phyloP scores from a whole-genome alignment of 345 rosid genomes.

The Sisymbrium altissimum region DNA sequence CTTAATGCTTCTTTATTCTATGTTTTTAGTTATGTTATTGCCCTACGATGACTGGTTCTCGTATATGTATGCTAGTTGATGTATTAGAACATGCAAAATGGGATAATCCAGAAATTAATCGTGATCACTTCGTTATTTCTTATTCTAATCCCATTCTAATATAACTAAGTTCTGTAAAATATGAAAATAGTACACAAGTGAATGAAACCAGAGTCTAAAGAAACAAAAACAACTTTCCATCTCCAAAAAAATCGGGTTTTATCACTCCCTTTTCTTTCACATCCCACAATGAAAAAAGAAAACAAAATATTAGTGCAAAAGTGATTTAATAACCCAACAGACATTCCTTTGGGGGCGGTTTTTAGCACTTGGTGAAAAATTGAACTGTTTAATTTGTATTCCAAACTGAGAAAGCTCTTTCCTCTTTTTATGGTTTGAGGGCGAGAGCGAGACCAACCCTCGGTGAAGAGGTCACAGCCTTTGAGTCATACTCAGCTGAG shows the following conservation, averaged over 20 bases:
- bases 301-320: background rate
- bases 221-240: background rate
- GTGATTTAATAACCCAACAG: slow-evolving; percentile 20
- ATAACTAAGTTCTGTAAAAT: no score
- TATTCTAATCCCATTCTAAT: no score
- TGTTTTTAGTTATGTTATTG: background rate
- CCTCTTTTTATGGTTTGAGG: slow-evolving; percentile 57
- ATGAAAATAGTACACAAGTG: no score
- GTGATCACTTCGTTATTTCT: no score
- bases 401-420: background rate
- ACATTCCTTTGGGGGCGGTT: slow-evolving; percentile 7
- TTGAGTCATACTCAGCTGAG: slow-evolving; percentile 70
- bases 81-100: no score
- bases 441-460: slow-evolving; percentile 73
- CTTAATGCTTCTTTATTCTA: background rate
- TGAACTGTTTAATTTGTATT: slow-evolving; percentile 15
- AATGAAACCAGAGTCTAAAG: background rate
- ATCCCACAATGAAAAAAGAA: background rate
- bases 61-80: no score
- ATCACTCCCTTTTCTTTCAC: slow-evolving; percentile 30
- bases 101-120: no score
- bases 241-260: slow-evolving; percentile 20
- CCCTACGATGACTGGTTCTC: no score
- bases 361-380: slow-evolving; percentile 16
- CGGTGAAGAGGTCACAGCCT: slow-evolving; percentile 49